A percentile compares a stretch with the other conserved stretches of the same genome.
Evolutionary conservation across 1,284 basidiomycete genomes (phyloP).

Genomic region (Austroboletus rostrupii): DNA sequence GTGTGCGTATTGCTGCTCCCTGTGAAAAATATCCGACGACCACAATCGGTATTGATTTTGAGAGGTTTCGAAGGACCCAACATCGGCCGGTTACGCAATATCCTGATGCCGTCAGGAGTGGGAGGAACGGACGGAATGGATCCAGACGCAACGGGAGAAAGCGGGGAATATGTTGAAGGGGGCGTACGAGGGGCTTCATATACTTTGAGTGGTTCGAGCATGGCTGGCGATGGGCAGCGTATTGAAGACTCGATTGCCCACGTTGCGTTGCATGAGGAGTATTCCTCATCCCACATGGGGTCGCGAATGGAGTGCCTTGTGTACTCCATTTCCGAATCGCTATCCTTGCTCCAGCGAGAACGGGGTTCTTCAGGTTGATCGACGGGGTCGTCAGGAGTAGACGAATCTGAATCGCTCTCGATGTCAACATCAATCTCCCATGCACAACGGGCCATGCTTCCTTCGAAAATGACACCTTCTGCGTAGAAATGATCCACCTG

Average conservation of each 20-base stretch:
- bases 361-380: constrained; percentile 33
- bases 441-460: constrained; percentile 76
- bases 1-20: constrained; percentile 48
- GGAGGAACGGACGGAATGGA: constrained; percentile 41
- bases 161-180: constrained; percentile 35
- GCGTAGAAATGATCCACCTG: constrained; percentile 68
- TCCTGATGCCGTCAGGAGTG: constrained; percentile 50
- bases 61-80: constrained; percentile 42
- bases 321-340: constrained; percentile 61
- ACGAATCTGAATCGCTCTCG: constrained; percentile 50
- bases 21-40: constrained; percentile 51
- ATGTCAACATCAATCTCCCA: constrained; percentile 75
- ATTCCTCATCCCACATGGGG: constrained; percentile 36
- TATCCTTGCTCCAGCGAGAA: constrained; percentile 65
- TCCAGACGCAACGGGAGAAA: constrained; percentile 38
- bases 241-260: constrained; percentile 42
- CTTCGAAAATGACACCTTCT: constrained; percentile 71
- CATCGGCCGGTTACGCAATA: constrained; percentile 33
- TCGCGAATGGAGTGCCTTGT: constrained; percentile 40
- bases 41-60: constrained; percentile 57
- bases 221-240: constrained; percentile 29
- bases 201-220: constrained; percentile 32
- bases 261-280: constrained; percentile 37
- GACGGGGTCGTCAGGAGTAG: constrained; percentile 30
- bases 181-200: constrained; percentile 33